Evolutionary conservation across 2,329 filamentous ascomycete genomes (phyloP).

Genomic region (Colletotrichum incanum): DNA sequence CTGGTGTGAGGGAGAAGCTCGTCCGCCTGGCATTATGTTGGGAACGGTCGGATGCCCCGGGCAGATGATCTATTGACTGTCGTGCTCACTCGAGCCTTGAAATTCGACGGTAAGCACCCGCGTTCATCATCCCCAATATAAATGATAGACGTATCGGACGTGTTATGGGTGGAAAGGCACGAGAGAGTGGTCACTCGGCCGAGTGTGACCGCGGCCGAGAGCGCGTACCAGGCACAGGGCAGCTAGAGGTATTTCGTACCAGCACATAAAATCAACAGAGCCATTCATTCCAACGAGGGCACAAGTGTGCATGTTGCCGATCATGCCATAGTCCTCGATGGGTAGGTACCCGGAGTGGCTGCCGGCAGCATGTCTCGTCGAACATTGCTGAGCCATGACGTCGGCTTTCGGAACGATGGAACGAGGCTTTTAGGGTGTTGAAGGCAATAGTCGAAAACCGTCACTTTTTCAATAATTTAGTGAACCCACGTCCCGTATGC

Average conservation of each 20-base stretch:
- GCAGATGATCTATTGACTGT: background rate
- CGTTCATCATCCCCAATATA: background rate
- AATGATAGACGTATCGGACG: background rate
- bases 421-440: background rate
- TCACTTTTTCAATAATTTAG: background rate
- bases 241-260: slow-evolving; percentile 60
- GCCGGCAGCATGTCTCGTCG: slow-evolving; percentile 49
- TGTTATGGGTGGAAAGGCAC: background rate
- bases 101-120: background rate
- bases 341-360: slow-evolving; percentile 67
- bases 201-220: background rate
- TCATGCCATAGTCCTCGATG: slow-evolving; percentile 85
- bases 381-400: slow-evolving; percentile 53
- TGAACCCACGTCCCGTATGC: background rate
- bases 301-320: slow-evolving; percentile 86
- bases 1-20: no score
- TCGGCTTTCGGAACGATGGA: slow-evolving; percentile 12
- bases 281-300: slow-evolving; percentile 82
- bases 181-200: slow-evolving; percentile 5
- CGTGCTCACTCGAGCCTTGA: no score
- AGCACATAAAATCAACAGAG: slow-evolving; percentile 85
- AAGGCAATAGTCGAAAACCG: background rate
- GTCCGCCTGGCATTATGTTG: background rate
- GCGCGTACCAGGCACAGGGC: background rate
- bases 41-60: background rate